A percentile compares a stretch with the other conserved stretches of the same genome.
Conservation (phyloP, 306 rosid species). For the Rosa lucieae region DNA sequence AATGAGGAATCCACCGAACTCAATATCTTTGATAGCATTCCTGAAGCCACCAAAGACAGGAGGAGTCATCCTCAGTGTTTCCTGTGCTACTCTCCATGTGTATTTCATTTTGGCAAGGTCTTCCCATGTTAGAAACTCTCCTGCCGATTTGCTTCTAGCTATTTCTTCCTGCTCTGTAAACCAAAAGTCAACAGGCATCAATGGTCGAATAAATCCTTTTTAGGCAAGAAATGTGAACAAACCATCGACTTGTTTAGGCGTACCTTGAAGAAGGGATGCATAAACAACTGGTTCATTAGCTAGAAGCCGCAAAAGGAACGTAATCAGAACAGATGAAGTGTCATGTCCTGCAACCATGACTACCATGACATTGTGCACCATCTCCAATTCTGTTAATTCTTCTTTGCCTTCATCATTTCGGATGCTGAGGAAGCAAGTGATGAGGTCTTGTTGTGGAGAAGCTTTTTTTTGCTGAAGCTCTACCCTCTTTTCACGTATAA, state of each 20-base stretch:
- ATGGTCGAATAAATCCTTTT: background rate
- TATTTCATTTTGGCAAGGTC: slow-evolving; percentile 81
- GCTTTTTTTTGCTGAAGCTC: slow-evolving; percentile 36
- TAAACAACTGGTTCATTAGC: slow-evolving; percentile 50
- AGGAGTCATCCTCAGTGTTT: slow-evolving; percentile 64
- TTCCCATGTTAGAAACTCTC: slow-evolving; percentile 67
- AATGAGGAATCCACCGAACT: slow-evolving; percentile 58
- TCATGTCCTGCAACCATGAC: slow-evolving; percentile 80
- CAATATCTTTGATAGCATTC: slow-evolving; percentile 50
- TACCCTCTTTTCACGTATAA: slow-evolving; percentile 43
- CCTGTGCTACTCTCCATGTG: slow-evolving; percentile 80
- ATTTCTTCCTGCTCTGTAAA: slow-evolving; percentile 72
- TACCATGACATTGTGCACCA: slow-evolving; percentile 53
- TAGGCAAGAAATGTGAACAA: background rate
- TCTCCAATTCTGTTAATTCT: slow-evolving; percentile 54
- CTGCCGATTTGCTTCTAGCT: slow-evolving; percentile 47
- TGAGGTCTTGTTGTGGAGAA: slow-evolving; percentile 54
- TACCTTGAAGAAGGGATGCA: slow-evolving; percentile 72
- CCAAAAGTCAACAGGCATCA: slow-evolving; percentile 3
- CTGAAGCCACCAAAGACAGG: slow-evolving; percentile 66
- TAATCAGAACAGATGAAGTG: slow-evolving; percentile 57
- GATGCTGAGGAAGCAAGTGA: slow-evolving; percentile 58
- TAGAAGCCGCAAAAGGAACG: slow-evolving; percentile 52
- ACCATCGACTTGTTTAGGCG: background rate
- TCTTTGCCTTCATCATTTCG: slow-evolving; percentile 35